Conservation (phyloP, 1,139 yeast species). For the Chernovozyma aurita region DNA sequence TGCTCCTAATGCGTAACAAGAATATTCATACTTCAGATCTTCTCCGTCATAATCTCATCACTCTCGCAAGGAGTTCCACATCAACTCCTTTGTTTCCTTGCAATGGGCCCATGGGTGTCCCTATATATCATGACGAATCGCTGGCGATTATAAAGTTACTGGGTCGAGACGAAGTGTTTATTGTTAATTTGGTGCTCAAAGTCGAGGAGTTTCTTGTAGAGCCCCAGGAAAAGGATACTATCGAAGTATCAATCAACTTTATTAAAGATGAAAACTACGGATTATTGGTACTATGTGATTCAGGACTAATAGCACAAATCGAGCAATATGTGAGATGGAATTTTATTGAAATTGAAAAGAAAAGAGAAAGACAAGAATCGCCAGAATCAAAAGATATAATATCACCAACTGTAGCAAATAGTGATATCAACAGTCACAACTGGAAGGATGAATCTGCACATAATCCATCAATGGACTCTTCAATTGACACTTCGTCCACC, state of each 20-base stretch:
- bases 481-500: conserved; percentile 1
- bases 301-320: conserved; percentile 23
- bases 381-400: not conserved
- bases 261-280: conserved; percentile 30
- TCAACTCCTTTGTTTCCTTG: not conserved
- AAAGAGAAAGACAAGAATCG: not conserved
- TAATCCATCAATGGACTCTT: conserved; percentile 1
- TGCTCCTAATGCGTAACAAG: conserved; percentile 28
- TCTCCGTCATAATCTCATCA: conserved; percentile 31
- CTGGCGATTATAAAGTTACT: conserved; percentile 1
- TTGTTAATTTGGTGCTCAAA: conserved; percentile 27
- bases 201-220: conserved; percentile 16
- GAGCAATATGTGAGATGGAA: conserved; percentile 16
- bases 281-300: conserved; percentile 26
- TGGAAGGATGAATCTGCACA: not conserved
- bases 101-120: not conserved
- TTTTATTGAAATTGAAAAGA: too few species aligned
- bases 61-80: conserved; percentile 21
- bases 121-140: not conserved
- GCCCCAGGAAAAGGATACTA: conserved; percentile 9
- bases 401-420: too few species aligned
- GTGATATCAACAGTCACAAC: too few species aligned
- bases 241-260: conserved; percentile 21
- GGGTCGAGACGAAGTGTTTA: conserved; percentile 25
- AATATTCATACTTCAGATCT: conserved; percentile 28